Conservation (phyloP, 768 basidiomycete genomes). For the Rubroboletus satanas region DNA sequence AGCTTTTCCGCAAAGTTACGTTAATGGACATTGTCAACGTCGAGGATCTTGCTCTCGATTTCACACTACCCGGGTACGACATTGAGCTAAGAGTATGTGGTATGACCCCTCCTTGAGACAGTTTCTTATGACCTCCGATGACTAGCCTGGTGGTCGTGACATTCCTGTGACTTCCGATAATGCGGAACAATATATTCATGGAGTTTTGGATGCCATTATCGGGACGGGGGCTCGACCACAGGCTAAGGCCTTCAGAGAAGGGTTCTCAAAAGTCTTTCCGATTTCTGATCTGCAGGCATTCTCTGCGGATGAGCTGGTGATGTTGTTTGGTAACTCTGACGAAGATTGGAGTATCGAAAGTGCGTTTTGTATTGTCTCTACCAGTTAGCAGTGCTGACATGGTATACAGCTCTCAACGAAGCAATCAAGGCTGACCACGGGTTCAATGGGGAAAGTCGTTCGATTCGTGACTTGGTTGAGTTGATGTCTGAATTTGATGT, state of each 20-base stretch:
- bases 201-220: slow-evolving; percentile 84
- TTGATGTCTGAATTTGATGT: slow-evolving; percentile 80
- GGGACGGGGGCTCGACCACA: slow-evolving; percentile 75
- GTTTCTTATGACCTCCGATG: not conserved
- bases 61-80: slow-evolving; percentile 94
- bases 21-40: slow-evolving; percentile 62
- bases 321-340: slow-evolving; percentile 94
- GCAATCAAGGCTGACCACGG: slow-evolving; percentile 97
- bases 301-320: slow-evolving; percentile 90
- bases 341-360: slow-evolving; percentile 96
- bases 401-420: slow-evolving; percentile 69
- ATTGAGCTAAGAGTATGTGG: slow-evolving; percentile 78
- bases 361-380: slow-evolving; percentile 38
- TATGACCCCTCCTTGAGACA: not conserved
- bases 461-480: slow-evolving; percentile 83
- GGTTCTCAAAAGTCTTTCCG: slow-evolving; percentile 95
- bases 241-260: slow-evolving; percentile 88
- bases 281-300: slow-evolving; percentile 88
- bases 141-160: slow-evolving; percentile 73
- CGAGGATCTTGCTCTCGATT: slow-evolving; percentile 90
- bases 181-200: slow-evolving; percentile 83
- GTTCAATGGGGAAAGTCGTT: slow-evolving; percentile 91
- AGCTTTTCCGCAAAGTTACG: slow-evolving; percentile 56
- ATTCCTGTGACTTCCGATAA: slow-evolving; percentile 83
- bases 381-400: not conserved